Percentiles rank a stretch among this genome's conserved stretches.
These are phyloP conservation scores for Cladobotryum protrusum DNA, from an alignment of 2,329 filamentous ascomycete genomes.

Conservation along the genomic window DNA sequence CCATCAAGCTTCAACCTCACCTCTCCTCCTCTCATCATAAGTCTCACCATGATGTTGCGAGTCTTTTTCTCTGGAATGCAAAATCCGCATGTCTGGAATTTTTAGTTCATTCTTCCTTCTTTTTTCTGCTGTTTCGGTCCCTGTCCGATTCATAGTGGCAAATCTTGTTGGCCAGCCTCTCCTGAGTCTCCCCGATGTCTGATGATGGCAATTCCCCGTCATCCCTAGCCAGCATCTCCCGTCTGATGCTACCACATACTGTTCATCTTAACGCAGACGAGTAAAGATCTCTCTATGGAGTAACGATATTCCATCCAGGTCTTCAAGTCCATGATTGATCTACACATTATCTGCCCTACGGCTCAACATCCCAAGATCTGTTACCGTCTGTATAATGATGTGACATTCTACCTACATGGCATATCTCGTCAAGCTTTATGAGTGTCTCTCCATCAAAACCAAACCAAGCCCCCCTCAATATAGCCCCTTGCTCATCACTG, in stretches of 20 bases:
- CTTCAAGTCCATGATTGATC: not conserved
- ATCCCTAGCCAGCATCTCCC: not conserved
- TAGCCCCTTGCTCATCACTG: slow-evolving; percentile 3
- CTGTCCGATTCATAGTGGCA: not conserved
- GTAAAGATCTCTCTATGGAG: slow-evolving; percentile 3
- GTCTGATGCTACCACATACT: slow-evolving; percentile 1
- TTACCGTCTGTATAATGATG: not conserved
- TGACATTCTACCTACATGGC: not conserved
- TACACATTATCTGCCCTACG: not conserved
- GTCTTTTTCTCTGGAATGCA: slow-evolving; percentile 9
- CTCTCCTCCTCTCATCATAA: not conserved
- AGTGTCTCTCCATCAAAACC: not conserved
- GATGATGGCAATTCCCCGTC: not conserved
- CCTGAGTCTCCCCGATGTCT: not conserved
- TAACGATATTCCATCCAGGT: not conserved
- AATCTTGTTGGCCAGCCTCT: slow-evolving; percentile 3
- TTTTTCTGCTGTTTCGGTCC: slow-evolving; percentile 1
- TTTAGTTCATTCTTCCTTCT: not conserved
- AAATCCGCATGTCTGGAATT: slow-evolving; percentile 7
- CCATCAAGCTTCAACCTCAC: not conserved
- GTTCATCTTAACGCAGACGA: slow-evolving; percentile 9
- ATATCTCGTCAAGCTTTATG: not conserved
- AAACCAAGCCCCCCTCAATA: not conserved
- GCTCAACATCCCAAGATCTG: not conserved
- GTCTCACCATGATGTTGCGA: slow-evolving; percentile 4